Percentiles rank a stretch among this genome's conserved stretches.
Conservation (phyloP, 228 moss, liverwort and hornwort species). For the Sphagnum fallax region DNA sequence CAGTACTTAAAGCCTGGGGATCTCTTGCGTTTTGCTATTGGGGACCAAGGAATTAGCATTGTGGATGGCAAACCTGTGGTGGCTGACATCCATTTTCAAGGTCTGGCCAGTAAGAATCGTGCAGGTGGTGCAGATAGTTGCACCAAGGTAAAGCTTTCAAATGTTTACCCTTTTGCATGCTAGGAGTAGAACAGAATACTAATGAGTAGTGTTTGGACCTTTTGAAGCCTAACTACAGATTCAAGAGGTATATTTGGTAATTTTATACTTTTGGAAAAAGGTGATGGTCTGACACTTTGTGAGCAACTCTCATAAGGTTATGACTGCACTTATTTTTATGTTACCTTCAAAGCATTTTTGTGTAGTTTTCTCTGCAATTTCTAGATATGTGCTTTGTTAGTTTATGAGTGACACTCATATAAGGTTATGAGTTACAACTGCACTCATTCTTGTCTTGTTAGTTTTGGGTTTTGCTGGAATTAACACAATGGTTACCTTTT, state of each 20-base stretch:
- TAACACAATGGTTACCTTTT: no score
- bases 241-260: background rate
- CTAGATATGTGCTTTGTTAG: no score
- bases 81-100: conserved; percentile 89
- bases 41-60: conserved; percentile 73
- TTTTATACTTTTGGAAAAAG: background rate
- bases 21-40: conserved; percentile 79
- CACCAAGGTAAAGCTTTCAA: conserved; percentile 55
- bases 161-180: background rate
- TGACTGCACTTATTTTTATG: no score
- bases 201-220: background rate
- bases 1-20: conserved; percentile 62
- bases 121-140: conserved; percentile 78
- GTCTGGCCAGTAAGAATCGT: conserved; percentile 65
- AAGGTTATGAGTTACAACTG: no score
- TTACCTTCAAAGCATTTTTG: no score
- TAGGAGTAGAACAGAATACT: background rate
- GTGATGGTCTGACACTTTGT: no score
- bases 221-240: no score
- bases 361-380: no score
- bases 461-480: no score
- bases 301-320: no score
- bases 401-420: no score
- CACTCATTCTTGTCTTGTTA: no score
- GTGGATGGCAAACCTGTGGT: conserved; percentile 73